These are phyloP conservation scores for Beauveria caledonica DNA, from an alignment of 2,329 filamentous ascomycete species.

Conservation along the genomic window DNA sequence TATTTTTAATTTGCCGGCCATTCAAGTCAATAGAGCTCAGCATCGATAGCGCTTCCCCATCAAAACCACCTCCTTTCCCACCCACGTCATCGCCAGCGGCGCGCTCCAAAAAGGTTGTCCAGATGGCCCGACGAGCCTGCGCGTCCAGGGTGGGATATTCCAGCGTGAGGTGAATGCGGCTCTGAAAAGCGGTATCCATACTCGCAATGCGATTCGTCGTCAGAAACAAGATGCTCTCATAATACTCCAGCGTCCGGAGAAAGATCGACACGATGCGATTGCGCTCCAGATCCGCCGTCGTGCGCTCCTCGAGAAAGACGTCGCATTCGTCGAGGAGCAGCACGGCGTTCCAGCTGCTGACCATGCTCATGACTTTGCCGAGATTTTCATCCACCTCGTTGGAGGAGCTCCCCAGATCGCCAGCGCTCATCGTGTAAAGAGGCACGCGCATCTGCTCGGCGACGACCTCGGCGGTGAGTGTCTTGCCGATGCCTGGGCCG, in stretches of 20 bases:
- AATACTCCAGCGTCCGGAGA: conserved; percentile 79
- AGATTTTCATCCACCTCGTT: conserved; percentile 66
- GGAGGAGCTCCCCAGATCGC: conserved; percentile 73
- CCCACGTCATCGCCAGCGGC: conserved; percentile 55
- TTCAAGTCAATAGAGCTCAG: conserved; percentile 59
- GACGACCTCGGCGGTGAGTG: conserved; percentile 78
- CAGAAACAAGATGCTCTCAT: conserved; percentile 81
- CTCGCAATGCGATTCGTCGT: conserved; percentile 84
- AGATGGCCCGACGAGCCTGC: conserved; percentile 69
- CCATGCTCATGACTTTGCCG: conserved; percentile 77
- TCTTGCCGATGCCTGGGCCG: conserved; percentile 82
- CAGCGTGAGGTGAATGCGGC: conserved; percentile 75
- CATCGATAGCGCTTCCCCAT: conserved; percentile 55
- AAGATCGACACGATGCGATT: conserved; percentile 85
- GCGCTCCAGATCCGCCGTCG: conserved; percentile 73
- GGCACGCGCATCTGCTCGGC: conserved; percentile 75
- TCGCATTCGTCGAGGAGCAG: conserved; percentile 80
- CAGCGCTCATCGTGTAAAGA: conserved; percentile 74
- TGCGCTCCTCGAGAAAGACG: conserved; percentile 74
- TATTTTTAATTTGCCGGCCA: conserved; percentile 78
- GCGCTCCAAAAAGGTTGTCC: conserved; percentile 73
- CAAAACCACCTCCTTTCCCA: conserved; percentile 50
- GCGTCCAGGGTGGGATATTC: conserved; percentile 66
- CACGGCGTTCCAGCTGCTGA: conserved; percentile 78
- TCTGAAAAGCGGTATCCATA: conserved; percentile 87